Base-by-base conservation (phyloP, 768 basidiomycete species). In the Wakefieldia striispora region DNA sequence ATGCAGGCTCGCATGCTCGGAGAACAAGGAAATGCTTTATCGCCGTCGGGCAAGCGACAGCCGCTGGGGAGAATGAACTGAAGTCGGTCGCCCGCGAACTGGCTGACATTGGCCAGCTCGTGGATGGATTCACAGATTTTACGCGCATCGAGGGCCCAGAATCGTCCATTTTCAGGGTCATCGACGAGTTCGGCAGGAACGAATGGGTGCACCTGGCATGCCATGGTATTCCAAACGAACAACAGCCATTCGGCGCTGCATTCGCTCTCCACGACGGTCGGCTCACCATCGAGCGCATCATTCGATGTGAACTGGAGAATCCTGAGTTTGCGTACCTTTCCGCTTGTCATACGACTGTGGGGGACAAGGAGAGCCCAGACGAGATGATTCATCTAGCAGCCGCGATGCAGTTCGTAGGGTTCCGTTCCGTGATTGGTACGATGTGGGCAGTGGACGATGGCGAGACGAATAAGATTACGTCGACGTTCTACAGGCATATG, bases 261-360 rank as follows among this genome's bases (percentile, higher is more conserved):
- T 23, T 23, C 23, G 23, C 23, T 23, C 23, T 23, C 6, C 6
- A 23, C 23, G 37, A 56, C 14, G 35, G 35, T n/a, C 56, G 33
- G 14, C 36, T 58, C 1, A 46, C 44, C 1, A 45, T 58, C 14
- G 16, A 49, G 2, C 14, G 16, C 2, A 58, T 58, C 48, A 50
- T 45, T 3, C 51, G 33, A 8, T 45, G 41, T 6, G n/a, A 45
- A 0, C 29, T 60, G 2, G 12, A 38, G 12, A 40, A 56, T 6
- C 12, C 54, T 1, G 50, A 60, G 26, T 56, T 59, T n/a, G 58
- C 58, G 7, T 59, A 51, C 10, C 40, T 66, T 14, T 68, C 62
- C 5, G 60, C 62, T 0, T 67, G 64, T 34, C 45, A 63, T 38
- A 59, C 64, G 24, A 53, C 61, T 8, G 45, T 44, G 14, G 60